Base-by-base conservation (phyloP, 352 stramenopile species). In the Phytophthora cactorum region DNA sequence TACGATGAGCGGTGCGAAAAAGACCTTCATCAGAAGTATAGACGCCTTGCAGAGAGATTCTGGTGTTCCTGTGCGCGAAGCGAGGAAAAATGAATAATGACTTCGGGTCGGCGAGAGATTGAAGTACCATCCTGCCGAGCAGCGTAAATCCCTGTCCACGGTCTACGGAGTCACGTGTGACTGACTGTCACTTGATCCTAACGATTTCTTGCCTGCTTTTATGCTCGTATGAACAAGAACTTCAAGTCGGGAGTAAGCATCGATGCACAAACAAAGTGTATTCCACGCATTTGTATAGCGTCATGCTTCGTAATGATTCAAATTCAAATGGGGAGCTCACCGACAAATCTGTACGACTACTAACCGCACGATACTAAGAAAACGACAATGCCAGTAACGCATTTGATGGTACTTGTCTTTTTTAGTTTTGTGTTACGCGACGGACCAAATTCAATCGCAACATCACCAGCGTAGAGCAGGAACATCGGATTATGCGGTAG, bases 1-100 rank as follows among this genome's bases (percentile, higher is more conserved):
- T 7, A 45, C n/a, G n/a, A 45, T 56, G 14, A 56, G 22, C 12
- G 65, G 28, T 1, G 45, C 57, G 51, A 61, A 72, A 34, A 39
- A 59, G 39, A 63, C 15, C 36, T 63, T 72, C 58, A 56, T 56
- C 11, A 22, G 39, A 7, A 45, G 2, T 45, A 6, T 22, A 22
- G 39, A 22, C 22, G 22, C 10, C 39, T 45, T 15, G 39, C 2
- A 22, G 39, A 25, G 15, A n/a, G 12, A 12, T 22, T 11, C 15
- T 45, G 12, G 39, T 45, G 39, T 45, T 45, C 3, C 14, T 45
- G 11, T 43, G 36, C 14, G 36, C 11, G 36, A 43, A 43, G 36
- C 36, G 36, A 22, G 39, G 14, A 45, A 22, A 45, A 45, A 45
- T 45, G 39, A 45, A 45, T n/a, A 45, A 45, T 45, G 39, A 45